Conservation (phyloP, 441 rosid genomes). For the Erodium texanum region DNA sequence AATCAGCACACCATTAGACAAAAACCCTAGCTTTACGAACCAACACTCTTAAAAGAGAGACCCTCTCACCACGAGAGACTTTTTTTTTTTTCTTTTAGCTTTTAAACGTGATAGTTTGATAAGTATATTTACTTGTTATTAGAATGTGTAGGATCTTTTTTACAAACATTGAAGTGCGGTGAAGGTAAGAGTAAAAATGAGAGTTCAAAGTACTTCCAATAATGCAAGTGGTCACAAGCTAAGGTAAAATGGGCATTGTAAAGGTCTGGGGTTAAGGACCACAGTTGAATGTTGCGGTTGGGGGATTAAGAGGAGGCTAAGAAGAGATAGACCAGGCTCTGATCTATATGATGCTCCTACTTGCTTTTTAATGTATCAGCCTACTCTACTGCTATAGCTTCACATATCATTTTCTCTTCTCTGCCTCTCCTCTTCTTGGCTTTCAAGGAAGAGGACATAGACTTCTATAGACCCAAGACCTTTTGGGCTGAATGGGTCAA, state of each 20-base stretch:
- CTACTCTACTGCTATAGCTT: not conserved
- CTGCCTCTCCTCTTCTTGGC: not conserved
- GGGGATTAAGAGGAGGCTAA: not conserved
- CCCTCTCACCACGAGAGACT: no score
- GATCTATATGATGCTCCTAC: not conserved
- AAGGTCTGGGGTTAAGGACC: constrained; percentile 2
- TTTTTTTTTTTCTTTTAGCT: no score
- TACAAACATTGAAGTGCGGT: not conserved
- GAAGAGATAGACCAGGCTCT: not conserved
- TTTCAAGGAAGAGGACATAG: not conserved
- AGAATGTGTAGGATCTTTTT: no score
- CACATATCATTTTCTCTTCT: not conserved
- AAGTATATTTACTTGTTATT: no score
- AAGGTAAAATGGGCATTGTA: not conserved
- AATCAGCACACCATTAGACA: no score
- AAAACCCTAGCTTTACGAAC: no score
- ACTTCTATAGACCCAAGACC: not conserved
- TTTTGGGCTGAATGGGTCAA: not conserved
- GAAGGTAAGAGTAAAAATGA: not conserved
- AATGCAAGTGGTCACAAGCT: not conserved
- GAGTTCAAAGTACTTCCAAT: not conserved
- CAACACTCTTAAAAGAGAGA: no score
- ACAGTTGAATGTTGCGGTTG: not conserved
- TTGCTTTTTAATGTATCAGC: not conserved
- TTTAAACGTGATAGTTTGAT: no score